Base-by-base conservation (phyloP, 2,329 filamentous ascomycete species). In the Monosporascus sp. region DNA sequence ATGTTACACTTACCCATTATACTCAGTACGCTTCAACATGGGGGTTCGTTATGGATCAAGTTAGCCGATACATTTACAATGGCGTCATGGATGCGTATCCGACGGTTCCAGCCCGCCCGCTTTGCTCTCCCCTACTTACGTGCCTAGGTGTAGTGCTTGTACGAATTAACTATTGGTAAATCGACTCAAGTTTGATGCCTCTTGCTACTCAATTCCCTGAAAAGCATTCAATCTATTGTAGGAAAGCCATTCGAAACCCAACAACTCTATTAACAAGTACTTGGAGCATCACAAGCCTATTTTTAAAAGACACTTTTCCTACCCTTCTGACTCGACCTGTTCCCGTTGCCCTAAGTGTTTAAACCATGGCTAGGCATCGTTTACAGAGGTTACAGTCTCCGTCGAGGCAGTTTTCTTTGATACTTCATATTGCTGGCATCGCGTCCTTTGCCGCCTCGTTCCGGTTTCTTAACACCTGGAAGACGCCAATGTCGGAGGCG, bases 371-470 rank as follows among this genome's bases (percentile, higher is more conserved):
- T 41, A 62, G 57, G 50, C 86, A 88, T 70, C 83, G 80, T 44
- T 76, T 88, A 5, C 87, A 90, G 69, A 77, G 85, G 39, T 71
- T 89, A 20, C 65, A 77, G 3, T 85, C 87, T 54, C 88, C 88
- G 1, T 86, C 85, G 1, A 80, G 80, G 54, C 78, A 78, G 41
- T 61, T 82, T 53, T 90, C 87, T 2, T 78, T 86, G 22, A 55
- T 81, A 9, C 67, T 89, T 43, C 88, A 91, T 67, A 67, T 76
- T 3, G 57, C 73, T 1, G 82, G 82, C 49, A 72, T 80, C 47
- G 62, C 71, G 38, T 82, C 78, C 7, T 84, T 84, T 62, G 59
- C 69, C 20, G 74, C 76, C 48, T 81, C 74, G 49, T 85, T 82
- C 65, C 67, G 73, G 54, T 82, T 79, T 60, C 70, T 85, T 2